Percentiles rank a stretch among this genome's conserved stretches.
Conservation (phyloP, 2,329 filamentous ascomycete species). For the Colletotrichum godetiae region DNA sequence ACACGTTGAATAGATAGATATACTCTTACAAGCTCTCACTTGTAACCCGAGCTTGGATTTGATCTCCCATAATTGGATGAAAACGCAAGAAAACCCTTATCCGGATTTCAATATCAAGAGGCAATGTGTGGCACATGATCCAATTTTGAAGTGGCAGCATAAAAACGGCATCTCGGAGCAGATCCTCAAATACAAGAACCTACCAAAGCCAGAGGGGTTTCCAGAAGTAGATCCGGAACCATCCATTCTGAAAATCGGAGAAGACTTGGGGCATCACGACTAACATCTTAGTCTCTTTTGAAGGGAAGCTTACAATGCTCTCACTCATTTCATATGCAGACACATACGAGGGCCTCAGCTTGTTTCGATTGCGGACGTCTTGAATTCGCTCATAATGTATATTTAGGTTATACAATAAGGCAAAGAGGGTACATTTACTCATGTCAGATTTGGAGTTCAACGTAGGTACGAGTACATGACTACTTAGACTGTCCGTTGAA, state of each 20-base stretch:
- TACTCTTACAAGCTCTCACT: constrained; percentile 20
- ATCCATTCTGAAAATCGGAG: constrained; percentile 8
- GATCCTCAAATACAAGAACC: constrained; percentile 23
- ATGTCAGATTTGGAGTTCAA: too few species aligned
- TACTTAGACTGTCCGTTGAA: too few species aligned
- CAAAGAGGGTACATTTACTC: too few species aligned
- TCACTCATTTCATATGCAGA: too few species aligned
- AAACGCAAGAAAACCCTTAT: constrained; percentile 25
- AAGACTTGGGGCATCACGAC: constrained; percentile 12
- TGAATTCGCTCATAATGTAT: too few species aligned
- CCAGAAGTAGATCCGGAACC: constrained; percentile 29
- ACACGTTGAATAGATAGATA: constrained; percentile 2
- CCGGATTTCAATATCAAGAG: constrained; percentile 33
- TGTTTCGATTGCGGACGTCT: too few species aligned
- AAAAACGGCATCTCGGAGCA: constrained; percentile 18
- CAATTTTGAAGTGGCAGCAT: constrained; percentile 24
- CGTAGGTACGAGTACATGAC: too few species aligned
- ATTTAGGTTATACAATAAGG: too few species aligned
- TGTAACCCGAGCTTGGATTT: constrained; percentile 27
- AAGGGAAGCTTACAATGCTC: neutral
- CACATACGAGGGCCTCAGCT: too few species aligned
- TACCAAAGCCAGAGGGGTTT: neutral
- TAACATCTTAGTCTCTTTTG: neutral
- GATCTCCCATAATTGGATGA: constrained; percentile 31
- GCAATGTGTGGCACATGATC: constrained; percentile 25